Base-by-base conservation (phyloP, 352 stramenopile genomes). In the Phytophthora syringae region DNA sequence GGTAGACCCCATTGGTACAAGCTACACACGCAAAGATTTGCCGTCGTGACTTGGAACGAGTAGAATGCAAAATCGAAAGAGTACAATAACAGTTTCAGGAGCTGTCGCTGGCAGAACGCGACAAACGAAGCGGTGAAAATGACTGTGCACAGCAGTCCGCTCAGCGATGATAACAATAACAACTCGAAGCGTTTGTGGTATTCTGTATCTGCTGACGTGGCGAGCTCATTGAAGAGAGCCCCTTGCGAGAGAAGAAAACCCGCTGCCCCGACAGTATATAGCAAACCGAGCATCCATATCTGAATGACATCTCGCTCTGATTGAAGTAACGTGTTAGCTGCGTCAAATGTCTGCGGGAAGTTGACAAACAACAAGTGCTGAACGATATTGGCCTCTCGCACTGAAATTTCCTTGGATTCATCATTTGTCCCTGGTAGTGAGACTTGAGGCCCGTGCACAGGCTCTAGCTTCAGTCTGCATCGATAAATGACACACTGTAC, bases 11-110 rank as follows among this genome's bases (percentile, higher is more conserved):
- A 70, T 56, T 16, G 24, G 56, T 48, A 58, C 24, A 82, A 44
- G 4, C 60, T 45, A 22, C 67, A 74, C 1, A 81, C 40, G 12
- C 60, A 71, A 6, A 77, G 36, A 43, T 75, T 57, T 13, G 72
- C 64, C 13, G 60, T 18, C 0, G 66, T 64, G 13, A 67, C 45
- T 55, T 86, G 64, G 6, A 70, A 37, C 0, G 56, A 64, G 58
- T 83, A 78, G 34, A 82, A 82, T 2, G 67, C 36, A 28, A 76
- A 83, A 48, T 86, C 74, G 45, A 83, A 86, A 12, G 77, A 82
- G 16, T 36, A 53, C 7, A 66, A 28, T 28, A 83, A 34, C 3
- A 68, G 50, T 22, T 48, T 28, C 6, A 86, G 52, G n/a, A 86
- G 37, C 28, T 83, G 45, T 0, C 74, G 72, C 5, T 86, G 59